Evolutionary conservation across 169 alveolate genomes (phyloP).

Genomic region (Plasmodium gallinaceum): DNA sequence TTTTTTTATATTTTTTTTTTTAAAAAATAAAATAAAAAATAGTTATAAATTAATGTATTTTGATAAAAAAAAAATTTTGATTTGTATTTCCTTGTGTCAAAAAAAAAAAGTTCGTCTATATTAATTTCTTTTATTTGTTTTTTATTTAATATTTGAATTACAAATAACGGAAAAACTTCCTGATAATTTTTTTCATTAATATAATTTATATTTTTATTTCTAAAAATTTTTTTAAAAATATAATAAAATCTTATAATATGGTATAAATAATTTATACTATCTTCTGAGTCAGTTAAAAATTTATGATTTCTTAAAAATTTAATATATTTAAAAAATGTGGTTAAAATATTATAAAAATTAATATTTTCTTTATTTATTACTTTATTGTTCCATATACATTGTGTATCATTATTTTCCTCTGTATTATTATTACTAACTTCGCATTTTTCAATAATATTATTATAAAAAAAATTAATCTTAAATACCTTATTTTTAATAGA

Average conservation of each 20-base stretch:
- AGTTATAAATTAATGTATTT: conserved; percentile 1
- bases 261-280: background rate
- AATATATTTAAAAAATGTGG: conserved; percentile 17
- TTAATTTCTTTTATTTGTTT: conserved; percentile 23
- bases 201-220: conserved; percentile 10
- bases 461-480: too few relatives aligned
- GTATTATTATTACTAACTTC: background rate
- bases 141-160: conserved; percentile 33
- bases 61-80: background rate
- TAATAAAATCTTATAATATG: conserved; percentile 36
- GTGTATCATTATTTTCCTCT: background rate
- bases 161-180: conserved; percentile 27
- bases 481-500: too few relatives aligned
- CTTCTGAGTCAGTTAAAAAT: background rate
- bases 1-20: background rate
- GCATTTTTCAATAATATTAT: too few relatives aligned
- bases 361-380: too few relatives aligned
- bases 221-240: conserved; percentile 16
- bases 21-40: background rate
- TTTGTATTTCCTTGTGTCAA: background rate
- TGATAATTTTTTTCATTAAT: conserved; percentile 21
- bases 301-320: conserved; percentile 16
- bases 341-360: background rate
- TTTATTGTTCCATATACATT: background rate
- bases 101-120: conserved; percentile 1